These are phyloP conservation scores for Xylaria castorea DNA, from an alignment of 495 filamentous ascomycete genomes.

Conservation along the genomic window DNA sequence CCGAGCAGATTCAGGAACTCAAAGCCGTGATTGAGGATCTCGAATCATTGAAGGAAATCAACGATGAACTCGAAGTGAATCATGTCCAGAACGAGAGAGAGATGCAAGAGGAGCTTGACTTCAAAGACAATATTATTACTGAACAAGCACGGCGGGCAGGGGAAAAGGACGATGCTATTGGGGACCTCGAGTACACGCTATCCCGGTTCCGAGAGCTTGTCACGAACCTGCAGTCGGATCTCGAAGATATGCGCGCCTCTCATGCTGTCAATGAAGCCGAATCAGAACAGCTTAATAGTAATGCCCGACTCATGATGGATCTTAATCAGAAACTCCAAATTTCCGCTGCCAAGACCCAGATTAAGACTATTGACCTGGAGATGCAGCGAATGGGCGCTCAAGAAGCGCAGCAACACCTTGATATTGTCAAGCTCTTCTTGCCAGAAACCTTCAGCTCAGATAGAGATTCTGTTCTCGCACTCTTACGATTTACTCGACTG, in stretches of 20 bases:
- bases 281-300: constrained; percentile 81
- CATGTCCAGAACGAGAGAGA: constrained; percentile 92
- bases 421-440: constrained; percentile 85
- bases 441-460: constrained; percentile 85
- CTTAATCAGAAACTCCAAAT: constrained; percentile 91
- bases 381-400: constrained; percentile 85
- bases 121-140: constrained; percentile 74
- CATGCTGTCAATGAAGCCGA: constrained; percentile 92
- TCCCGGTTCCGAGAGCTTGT: constrained; percentile 88
- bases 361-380: constrained; percentile 92
- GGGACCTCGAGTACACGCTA: constrained; percentile 89
- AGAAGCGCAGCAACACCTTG: constrained; percentile 85
- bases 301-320: constrained; percentile 93
- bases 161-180: constrained; percentile 75
- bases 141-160: constrained; percentile 73
- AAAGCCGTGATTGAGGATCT: constrained; percentile 82
- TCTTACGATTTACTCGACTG: constrained; percentile 86
- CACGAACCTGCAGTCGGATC: constrained; percentile 80
- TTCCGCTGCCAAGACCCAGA: constrained; percentile 86
- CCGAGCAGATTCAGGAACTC: constrained; percentile 83
- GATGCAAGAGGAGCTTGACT: constrained; percentile 90
- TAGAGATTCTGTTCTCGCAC: constrained; percentile 79
- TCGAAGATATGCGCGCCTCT: constrained; percentile 89
- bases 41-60: constrained; percentile 85
- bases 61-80: constrained; percentile 92